Evolutionary conservation across 176 grass and related monocot genomes (phyloP).

Genomic region (Chrysopogon serrulatus): DNA sequence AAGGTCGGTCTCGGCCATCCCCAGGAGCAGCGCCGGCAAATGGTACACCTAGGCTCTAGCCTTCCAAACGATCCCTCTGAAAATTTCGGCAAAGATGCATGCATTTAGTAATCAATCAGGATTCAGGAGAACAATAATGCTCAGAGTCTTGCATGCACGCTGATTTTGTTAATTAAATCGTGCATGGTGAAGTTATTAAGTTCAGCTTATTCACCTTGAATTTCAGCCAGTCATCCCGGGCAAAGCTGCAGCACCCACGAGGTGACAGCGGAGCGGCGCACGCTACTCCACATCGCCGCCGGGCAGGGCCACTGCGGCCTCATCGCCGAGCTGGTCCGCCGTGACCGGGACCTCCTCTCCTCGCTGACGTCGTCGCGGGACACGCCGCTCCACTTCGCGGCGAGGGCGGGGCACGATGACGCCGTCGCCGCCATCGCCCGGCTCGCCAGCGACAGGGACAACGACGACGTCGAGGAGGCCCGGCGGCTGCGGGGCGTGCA

Average conservation of each 20-base stretch:
- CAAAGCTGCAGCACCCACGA: not conserved
- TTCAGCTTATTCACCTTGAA: not conserved
- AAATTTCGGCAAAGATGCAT: too few relatives aligned
- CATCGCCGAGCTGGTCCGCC: not conserved
- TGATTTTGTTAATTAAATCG: too few relatives aligned
- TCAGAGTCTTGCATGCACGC: too few relatives aligned
- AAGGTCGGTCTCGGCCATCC: not conserved
- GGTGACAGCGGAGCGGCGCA: slow-evolving; percentile 22
- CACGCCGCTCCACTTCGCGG: slow-evolving; percentile 43
- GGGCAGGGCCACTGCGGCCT: slow-evolving; percentile 10
- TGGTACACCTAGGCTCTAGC: not conserved
- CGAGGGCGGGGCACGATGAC: not conserved
- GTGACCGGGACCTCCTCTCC: slow-evolving; percentile 1
- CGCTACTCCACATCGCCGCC: slow-evolving; percentile 44
- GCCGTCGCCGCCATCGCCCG: not conserved
- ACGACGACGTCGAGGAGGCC: too few relatives aligned
- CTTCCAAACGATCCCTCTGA: too few relatives aligned
- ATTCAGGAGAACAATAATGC: too few relatives aligned
- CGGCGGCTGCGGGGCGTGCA: too few relatives aligned
- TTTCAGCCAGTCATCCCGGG: not conserved
- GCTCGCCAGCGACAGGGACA: not conserved
- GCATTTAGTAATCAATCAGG: too few relatives aligned
- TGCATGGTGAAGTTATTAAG: too few relatives aligned
- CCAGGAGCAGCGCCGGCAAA: not conserved
- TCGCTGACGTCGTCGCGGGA: slow-evolving; percentile 2